A percentile compares a stretch with the other conserved stretches of the same genome.
These are phyloP conservation scores for Candida morakotiae DNA, from an alignment of 805 yeast species.

Conservation along the genomic window DNA sequence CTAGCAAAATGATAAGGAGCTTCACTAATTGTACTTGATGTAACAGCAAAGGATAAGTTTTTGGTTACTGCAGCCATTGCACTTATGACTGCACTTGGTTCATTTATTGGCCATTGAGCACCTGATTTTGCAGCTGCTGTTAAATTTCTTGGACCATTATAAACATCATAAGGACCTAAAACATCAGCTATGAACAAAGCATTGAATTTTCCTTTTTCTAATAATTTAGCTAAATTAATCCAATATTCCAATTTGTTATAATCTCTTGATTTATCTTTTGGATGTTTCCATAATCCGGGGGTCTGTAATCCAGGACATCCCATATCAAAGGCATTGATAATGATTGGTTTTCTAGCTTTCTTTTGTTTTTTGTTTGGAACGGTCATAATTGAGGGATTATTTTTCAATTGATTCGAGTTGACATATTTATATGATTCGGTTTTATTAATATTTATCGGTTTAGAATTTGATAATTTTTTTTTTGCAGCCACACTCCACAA, in stretches of 20 bases:
- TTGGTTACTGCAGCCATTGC: slow-evolving; percentile 46
- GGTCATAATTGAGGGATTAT: neutral
- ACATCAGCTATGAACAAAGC: slow-evolving; percentile 40
- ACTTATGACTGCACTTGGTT: slow-evolving; percentile 31
- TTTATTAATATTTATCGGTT: slow-evolving; percentile 2
- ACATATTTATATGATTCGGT: too few species aligned
- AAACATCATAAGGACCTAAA: slow-evolving; percentile 37
- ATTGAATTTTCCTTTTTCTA: slow-evolving; percentile 38
- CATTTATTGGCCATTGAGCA: slow-evolving; percentile 35
- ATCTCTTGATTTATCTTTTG: slow-evolving; percentile 28
- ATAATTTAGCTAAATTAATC: slow-evolving; percentile 35
- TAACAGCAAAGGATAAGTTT: slow-evolving; percentile 37
- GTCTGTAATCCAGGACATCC: slow-evolving; percentile 19
- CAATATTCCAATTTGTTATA: slow-evolving; percentile 24
- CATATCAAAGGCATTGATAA: slow-evolving; percentile 38
- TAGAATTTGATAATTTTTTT: neutral
- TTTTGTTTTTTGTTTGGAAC: slow-evolving; percentile 8
- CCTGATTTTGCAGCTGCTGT: slow-evolving; percentile 31
- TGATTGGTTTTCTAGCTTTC: slow-evolving; percentile 17
- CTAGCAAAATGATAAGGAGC: slow-evolving; percentile 40
- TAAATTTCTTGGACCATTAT: slow-evolving; percentile 36
- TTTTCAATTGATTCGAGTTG: too few species aligned
- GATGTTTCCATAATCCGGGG: slow-evolving; percentile 36
- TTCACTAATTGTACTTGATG: slow-evolving; percentile 41
- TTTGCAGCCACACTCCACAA: slow-evolving; percentile 6